Evolutionary conservation across 768 basidiomycete genomes (phyloP), one percentile per base, ranked within the genome.

Genomic region (Mycena capillaripes): DNA sequence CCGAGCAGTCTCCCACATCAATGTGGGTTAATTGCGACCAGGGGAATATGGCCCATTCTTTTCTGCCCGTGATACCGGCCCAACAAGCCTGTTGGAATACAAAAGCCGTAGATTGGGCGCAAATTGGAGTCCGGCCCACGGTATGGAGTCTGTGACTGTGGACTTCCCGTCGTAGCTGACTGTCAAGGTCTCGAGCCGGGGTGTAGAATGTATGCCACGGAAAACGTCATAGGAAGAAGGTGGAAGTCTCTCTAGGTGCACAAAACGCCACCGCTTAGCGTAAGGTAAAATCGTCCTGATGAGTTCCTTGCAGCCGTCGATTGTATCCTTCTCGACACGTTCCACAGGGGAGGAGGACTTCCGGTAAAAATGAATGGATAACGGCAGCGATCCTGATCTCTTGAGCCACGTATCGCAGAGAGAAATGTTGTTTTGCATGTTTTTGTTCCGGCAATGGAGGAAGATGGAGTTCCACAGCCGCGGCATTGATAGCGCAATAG

Each of bases 11-110:
- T 16, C 32, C 48, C 44, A 63, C 61, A 16, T 63, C 61, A 23
- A 63, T 36, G 12, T 21, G 55, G 2, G 65, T 66, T 19, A 67
- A 67, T 50, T 68, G 58, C 10, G 58, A 60, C 58, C 67, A 60
- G 0, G 58, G 48, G 16, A 68, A 68, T 4, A 23, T 48, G 9
- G 25, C 27, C 5, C 9, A 9, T 21, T 58, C 57, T 27, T 23
- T 46, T 25, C 8, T 3, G 1, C 10, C 32, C 9, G 14, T 7
- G 3, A 60, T 23, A 9, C 11, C 23, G 27, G 29, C 30, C 32
- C 17, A n/a, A 12, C 27, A 34, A 68, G 30, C 40, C 12, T n/a
- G 29, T 68, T 48, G 36, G 53, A 68, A 12, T n/a, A 27, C 5
- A 68, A 38, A 48, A 25, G 3, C 29, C 25, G 36, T 3, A 68